Conservation (phyloP, 2,329 filamentous ascomycete species). For the Exophiala mesophila region DNA sequence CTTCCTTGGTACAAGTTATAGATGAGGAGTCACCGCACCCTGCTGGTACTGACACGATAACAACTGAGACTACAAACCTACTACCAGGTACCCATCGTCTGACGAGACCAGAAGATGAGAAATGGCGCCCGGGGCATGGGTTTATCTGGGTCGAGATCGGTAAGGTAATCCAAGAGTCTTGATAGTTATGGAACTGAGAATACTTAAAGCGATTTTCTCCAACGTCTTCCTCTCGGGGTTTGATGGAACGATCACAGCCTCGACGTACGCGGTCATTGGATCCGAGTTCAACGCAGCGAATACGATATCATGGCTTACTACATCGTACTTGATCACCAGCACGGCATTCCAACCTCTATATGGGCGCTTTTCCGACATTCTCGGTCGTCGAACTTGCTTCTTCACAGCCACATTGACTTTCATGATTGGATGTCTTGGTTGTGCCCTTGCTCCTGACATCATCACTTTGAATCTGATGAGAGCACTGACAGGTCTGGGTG, state of each 20-base stretch:
- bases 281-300: slow-evolving; percentile 45
- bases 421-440: slow-evolving; percentile 54
- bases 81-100: no score
- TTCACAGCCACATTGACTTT: slow-evolving; percentile 51
- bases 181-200: not conserved
- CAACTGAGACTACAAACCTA: no score
- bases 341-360: slow-evolving; percentile 63
- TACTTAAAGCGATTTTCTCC: slow-evolving; percentile 51
- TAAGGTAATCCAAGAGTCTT: slow-evolving; percentile 18
- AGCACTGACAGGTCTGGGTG: slow-evolving; percentile 56
- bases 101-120: no score
- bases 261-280: slow-evolving; percentile 43
- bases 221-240: slow-evolving; percentile 61
- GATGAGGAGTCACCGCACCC: no score
- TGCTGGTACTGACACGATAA: no score
- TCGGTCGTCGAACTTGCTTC: slow-evolving; percentile 56
- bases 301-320: slow-evolving; percentile 48
- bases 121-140: no score
- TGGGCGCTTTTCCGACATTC: slow-evolving; percentile 57
- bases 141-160: slow-evolving; percentile 56
- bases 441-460: slow-evolving; percentile 52
- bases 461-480: slow-evolving; percentile 59
- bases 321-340: slow-evolving; percentile 62
- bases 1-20: no score
- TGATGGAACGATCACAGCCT: slow-evolving; percentile 42